phyloP scores from a whole-genome alignment of 495 filamentous ascomycete species.

The Hyaloscypha variabilis region DNA sequence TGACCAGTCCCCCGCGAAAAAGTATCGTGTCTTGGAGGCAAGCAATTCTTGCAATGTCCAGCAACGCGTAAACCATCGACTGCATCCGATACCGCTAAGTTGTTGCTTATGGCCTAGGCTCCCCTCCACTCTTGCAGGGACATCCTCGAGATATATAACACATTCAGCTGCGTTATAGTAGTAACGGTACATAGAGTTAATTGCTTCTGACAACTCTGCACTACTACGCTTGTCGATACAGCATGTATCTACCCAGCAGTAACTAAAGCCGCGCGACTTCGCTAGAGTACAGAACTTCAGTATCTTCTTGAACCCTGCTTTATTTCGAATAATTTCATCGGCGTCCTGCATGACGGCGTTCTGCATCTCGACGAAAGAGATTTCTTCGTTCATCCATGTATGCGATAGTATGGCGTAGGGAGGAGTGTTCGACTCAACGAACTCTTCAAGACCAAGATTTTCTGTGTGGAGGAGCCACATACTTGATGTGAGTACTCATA shows the following conservation, averaged over 20 bases:
- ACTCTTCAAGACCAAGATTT: background rate
- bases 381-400: conserved; percentile 6
- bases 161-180: background rate
- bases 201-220: background rate
- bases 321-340: background rate
- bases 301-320: too few species aligned
- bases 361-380: background rate
- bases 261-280: too few species aligned
- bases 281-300: too few species aligned
- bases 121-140: too few species aligned
- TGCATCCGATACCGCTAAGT: background rate
- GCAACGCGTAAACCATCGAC: background rate
- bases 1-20: background rate
- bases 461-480: background rate
- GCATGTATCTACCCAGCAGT: background rate
- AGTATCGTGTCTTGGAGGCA: background rate
- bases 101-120: too few species aligned
- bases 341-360: too few species aligned
- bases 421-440: background rate
- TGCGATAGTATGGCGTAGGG: conserved; percentile 3
- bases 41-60: background rate
- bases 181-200: background rate
- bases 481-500: too few species aligned
- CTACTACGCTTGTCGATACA: background rate
- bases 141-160: too few species aligned